Base-by-base conservation (phyloP, 2,329 filamentous ascomycete species). In the Fusarium kyushuense region DNA sequence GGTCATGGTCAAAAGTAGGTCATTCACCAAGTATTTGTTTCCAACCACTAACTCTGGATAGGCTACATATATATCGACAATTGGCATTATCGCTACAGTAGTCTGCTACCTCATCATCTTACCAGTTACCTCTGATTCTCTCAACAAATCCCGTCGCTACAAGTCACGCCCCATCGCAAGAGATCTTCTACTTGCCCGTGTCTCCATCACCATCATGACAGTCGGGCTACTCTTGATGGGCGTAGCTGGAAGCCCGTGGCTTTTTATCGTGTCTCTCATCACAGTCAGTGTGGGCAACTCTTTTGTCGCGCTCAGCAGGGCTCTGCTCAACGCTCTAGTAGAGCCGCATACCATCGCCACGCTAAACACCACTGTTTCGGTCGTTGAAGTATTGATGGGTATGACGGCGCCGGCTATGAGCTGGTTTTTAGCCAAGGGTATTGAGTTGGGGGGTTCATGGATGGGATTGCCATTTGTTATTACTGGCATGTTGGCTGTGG, bases 331-430 rank as follows among this genome's bases (percentile, higher is more conserved):
- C 43, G 79, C 81, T 12, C 72, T 88, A 13, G 83, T 89, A 14
- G 84, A 86, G 66, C 79, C 82, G 23, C 81, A 86, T 59, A 83
- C 86, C 6, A 79, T 87, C 14, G 86, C 84, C 23, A 82, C 83
- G 1, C 76, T 87, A 25, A 89, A 87, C 71, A 84, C 83, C 6
- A 76, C 84, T 6, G 77, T 89, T 12, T 79, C 81, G 4, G 78
- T 87, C 25, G 72, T 84, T 32, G 85, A 89, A 63, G 83, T 80
- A 11, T 40, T 82, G 13, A 83, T 85, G n/a, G 67, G 81, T 3
- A 80, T 83, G 7, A 81, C 80, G 0, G 79, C 80, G 2, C 85
- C 86, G 0, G 62, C 82, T 0, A 75, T 88, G 33, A 84, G 83
- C 2, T 78, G 76, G 71, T 71, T 86, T 8, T 80, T 88, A 38